Evolutionary conservation across 495 filamentous ascomycete species (phyloP).

Genomic region (Neurospora sp.): DNA sequence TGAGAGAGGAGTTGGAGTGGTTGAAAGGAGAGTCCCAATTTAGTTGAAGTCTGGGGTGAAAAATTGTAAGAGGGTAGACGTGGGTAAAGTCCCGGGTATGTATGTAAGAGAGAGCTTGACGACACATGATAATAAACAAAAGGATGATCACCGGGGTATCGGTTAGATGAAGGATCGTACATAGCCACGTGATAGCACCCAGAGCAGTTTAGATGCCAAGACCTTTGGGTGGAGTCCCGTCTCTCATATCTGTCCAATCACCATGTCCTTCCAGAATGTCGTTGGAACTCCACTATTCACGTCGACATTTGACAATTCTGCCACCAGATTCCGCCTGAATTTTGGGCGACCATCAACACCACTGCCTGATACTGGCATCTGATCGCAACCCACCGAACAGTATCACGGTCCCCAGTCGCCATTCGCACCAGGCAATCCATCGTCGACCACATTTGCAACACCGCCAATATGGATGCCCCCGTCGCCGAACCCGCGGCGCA

Average conservation of each 20-base stretch:
- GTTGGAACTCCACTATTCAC: not conserved
- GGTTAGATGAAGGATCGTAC: not conserved
- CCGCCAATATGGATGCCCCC: slow-evolving; percentile 9
- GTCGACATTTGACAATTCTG: slow-evolving; percentile 1
- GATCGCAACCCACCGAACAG: not conserved
- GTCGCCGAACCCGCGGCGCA: slow-evolving; percentile 4
- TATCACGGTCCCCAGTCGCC: no score
- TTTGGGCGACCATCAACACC: not conserved
- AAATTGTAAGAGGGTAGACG: not conserved
- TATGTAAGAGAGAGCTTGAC: no score
- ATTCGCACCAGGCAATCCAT: not conserved
- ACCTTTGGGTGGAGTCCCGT: not conserved
- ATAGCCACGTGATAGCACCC: not conserved
- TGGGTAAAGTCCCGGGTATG: not conserved
- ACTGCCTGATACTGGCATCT: not conserved
- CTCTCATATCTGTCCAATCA: not conserved
- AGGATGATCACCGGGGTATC: not conserved
- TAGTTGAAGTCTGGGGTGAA: not conserved
- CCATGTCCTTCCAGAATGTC: not conserved
- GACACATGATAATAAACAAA: not conserved
- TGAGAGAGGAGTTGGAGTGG: not conserved
- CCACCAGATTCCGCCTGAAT: slow-evolving; percentile 7
- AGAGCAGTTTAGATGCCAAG: not conserved
- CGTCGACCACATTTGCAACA: not conserved
- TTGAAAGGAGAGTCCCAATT: not conserved